phyloP scores from a whole-genome alignment of 169 alveolate species.

The Perkinsus marinus region DNA sequence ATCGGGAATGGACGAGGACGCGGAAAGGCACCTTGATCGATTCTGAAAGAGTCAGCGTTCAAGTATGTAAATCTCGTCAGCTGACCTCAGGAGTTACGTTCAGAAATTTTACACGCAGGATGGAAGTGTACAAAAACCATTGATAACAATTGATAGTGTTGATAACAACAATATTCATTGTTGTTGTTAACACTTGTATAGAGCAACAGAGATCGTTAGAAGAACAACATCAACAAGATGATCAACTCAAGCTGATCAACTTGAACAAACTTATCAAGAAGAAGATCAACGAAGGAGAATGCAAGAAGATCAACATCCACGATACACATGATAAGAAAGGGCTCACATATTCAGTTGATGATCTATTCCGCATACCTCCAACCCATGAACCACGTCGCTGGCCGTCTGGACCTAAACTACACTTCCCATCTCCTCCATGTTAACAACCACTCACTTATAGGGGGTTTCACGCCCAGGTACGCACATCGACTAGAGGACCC shows the following conservation, averaged over 20 bases:
- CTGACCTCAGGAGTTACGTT: no score
- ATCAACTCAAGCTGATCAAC: no score
- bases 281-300: no score
- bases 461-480: background rate
- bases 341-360: background rate
- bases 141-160: no score
- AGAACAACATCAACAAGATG: background rate
- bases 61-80: no score
- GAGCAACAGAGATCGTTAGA: background rate
- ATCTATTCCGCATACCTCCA: background rate
- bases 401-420: background rate
- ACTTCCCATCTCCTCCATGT: background rate
- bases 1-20: background rate
- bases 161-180: no score
- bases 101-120: no score
- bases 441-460: background rate
- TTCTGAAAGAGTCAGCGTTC: background rate
- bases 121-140: no score
- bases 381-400: background rate
- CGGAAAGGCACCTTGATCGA: background rate
- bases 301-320: no score
- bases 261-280: no score
- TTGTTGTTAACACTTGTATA: no score
- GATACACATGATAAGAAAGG: no score
- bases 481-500: background rate